Percentiles rank a stretch among this genome's conserved stretches.
Evolutionary conservation across 176 grass and related monocot genomes (phyloP).

Genomic region (Dactylis glomerata): DNA sequence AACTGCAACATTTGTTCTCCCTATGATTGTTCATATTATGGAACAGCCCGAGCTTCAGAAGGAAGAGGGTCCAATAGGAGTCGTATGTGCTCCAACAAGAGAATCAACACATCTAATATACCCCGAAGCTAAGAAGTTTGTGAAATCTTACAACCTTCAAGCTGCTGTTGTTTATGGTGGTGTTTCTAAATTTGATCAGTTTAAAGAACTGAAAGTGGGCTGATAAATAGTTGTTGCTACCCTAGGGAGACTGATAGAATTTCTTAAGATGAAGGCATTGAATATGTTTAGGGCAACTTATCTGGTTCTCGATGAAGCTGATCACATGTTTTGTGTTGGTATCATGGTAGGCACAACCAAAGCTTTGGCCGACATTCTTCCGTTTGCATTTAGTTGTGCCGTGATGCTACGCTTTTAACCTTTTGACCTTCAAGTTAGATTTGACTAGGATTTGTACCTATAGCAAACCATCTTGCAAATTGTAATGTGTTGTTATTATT

Average conservation of each 20-base stretch:
- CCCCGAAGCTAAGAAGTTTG: constrained; percentile 95
- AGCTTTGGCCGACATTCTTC: too few relatives aligned
- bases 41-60: constrained; percentile 97
- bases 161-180: constrained; percentile 96
- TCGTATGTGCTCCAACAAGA: constrained; percentile 96
- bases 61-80: constrained; percentile 95
- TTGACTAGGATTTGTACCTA: too few relatives aligned
- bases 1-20: constrained; percentile 96
- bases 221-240: constrained; percentile 92
- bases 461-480: too few relatives aligned
- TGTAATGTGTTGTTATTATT: too few relatives aligned
- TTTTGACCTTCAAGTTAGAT: too few relatives aligned
- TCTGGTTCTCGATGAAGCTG: constrained; percentile 97
- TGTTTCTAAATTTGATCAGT: constrained; percentile 91
- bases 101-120: constrained; percentile 98
- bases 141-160: constrained; percentile 86
- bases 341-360: too few relatives aligned
- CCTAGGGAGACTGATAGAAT: constrained; percentile 95
- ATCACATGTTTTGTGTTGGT: constrained; percentile 70
- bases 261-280: constrained; percentile 95
- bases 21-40: constrained; percentile 99
- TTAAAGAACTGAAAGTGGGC: constrained; percentile 97
- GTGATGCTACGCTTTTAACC: too few relatives aligned
- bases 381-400: too few relatives aligned
- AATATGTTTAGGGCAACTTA: constrained; percentile 88